Conservation (phyloP, 257 asterid species). For the Solanum appendiculatum region DNA sequence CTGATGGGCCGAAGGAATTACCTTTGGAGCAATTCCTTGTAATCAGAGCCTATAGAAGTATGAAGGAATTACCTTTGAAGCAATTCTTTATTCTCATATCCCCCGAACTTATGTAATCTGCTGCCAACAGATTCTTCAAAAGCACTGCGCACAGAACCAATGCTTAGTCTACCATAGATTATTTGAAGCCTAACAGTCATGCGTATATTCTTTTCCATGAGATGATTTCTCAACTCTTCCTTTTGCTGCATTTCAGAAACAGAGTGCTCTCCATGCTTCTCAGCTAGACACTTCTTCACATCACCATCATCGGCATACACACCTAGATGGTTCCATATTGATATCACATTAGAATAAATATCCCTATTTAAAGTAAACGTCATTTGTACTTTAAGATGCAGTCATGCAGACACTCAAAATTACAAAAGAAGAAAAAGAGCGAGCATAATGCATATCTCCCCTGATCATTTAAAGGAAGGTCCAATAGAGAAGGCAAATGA, state of each 20-base stretch:
- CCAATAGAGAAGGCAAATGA: not conserved
- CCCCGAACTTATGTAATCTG: conserved; percentile 57
- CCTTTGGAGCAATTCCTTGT: conserved; percentile 69
- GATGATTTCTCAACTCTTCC: conserved; percentile 37
- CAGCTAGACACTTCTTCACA: conserved; percentile 38
- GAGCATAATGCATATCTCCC: not conserved
- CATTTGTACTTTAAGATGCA: not conserved
- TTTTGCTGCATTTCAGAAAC: conserved; percentile 37
- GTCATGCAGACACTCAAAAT: not conserved
- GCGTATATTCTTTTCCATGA: conserved; percentile 60
- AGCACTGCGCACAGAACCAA: conserved; percentile 64
- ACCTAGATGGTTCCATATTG: conserved; percentile 23
- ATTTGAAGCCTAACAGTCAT: conserved; percentile 86
- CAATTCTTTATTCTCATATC: conserved; percentile 58
- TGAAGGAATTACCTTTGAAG: conserved; percentile 42
- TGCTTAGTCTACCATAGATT: conserved; percentile 72
- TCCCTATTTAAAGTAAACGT: not conserved
- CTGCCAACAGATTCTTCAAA: conserved; percentile 79
- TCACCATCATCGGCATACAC: conserved; percentile 83
- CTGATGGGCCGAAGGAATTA: not conserved
- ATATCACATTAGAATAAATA: not conserved
- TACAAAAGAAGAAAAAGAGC: not conserved
- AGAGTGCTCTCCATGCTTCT: conserved; percentile 37
- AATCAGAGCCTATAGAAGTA: conserved; percentile 27
- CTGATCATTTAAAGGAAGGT: not conserved